Percentiles rank a stretch among this genome's conserved stretches.
These are phyloP conservation scores for Pyricularia pennisetigena DNA, from an alignment of 2,329 filamentous ascomycete genomes.

Conservation along the genomic window DNA sequence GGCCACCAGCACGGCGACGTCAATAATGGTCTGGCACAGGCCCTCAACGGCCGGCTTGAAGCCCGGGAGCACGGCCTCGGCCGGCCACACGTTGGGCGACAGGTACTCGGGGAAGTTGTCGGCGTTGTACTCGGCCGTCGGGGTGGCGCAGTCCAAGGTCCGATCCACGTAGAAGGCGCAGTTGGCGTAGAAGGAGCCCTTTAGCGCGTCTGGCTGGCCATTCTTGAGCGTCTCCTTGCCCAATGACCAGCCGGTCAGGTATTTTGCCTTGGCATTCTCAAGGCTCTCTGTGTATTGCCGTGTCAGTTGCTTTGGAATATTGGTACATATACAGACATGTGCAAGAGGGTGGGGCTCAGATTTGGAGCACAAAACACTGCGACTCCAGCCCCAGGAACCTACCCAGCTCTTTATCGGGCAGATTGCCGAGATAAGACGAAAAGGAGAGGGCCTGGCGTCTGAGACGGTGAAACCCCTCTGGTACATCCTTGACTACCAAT, in stretches of 20 bases:
- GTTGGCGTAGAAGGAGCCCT: constrained; percentile 79
- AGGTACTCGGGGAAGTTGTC: constrained; percentile 79
- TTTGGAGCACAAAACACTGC: not conserved
- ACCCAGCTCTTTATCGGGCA: constrained; percentile 65
- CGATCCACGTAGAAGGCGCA: constrained; percentile 67
- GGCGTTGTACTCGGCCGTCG: constrained; percentile 45
- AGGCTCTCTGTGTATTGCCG: constrained; percentile 34
- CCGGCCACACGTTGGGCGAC: constrained; percentile 82
- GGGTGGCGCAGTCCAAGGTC: constrained; percentile 49
- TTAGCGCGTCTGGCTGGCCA: constrained; percentile 68
- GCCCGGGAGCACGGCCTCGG: constrained; percentile 56
- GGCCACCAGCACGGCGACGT: constrained; percentile 80
- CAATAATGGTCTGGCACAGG: constrained; percentile 78
- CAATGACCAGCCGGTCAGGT: constrained; percentile 66
- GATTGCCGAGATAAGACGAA: constrained; percentile 78
- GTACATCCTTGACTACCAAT: constrained; percentile 82
- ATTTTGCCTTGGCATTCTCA: constrained; percentile 51
- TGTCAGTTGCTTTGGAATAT: not conserved
- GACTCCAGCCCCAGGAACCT: constrained; percentile 14
- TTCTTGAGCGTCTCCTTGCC: constrained; percentile 75
- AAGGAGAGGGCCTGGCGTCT: constrained; percentile 72
- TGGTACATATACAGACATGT: not conserved
- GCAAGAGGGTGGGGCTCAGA: not conserved
- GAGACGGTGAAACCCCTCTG: constrained; percentile 59
- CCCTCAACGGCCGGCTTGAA: constrained; percentile 65